These are phyloP conservation scores for Mycena galopus DNA, from an alignment of 768 basidiomycete species.

Conservation along the genomic window DNA sequence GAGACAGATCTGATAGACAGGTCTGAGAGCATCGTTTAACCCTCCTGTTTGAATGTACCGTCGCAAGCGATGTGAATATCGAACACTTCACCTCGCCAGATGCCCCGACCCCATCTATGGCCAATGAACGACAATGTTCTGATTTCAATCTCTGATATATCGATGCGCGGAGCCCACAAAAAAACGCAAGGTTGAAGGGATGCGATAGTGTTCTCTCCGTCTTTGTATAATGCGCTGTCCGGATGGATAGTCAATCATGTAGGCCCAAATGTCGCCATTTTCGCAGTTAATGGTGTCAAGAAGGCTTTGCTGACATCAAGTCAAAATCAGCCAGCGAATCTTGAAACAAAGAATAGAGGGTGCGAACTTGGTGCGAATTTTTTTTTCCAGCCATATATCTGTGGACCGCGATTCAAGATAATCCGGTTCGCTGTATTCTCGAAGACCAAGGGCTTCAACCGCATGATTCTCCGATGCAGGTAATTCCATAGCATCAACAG, in stretches of 20 bases:
- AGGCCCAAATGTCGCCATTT: not conserved
- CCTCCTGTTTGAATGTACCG: not conserved
- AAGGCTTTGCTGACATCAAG: slow-evolving; percentile 1
- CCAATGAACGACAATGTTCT: not conserved
- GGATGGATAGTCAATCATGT: slow-evolving; percentile 7
- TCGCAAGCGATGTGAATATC: slow-evolving; percentile 7
- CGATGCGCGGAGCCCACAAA: slow-evolving; percentile 25
- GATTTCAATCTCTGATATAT: slow-evolving; percentile 22
- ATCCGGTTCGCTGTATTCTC: not conserved
- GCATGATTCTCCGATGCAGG: not conserved
- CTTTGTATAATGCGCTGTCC: slow-evolving; percentile 27
- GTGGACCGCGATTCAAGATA: not conserved
- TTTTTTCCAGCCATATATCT: slow-evolving; percentile 1
- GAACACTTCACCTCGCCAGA: slow-evolving; percentile 22
- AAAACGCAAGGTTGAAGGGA: slow-evolving; percentile 14
- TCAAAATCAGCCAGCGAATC: not conserved
- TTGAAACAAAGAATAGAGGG: no score
- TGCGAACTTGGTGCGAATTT: not conserved
- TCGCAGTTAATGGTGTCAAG: slow-evolving; percentile 25
- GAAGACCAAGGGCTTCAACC: slow-evolving; percentile 5
- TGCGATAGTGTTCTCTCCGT: not conserved
- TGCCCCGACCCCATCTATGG: not conserved
- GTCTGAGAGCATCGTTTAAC: not conserved
- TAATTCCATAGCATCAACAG: slow-evolving; percentile 16
- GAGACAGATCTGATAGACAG: not conserved